Base-by-base conservation (phyloP, 2,329 filamentous ascomycete genomes). In the Chalara sp. region DNA sequence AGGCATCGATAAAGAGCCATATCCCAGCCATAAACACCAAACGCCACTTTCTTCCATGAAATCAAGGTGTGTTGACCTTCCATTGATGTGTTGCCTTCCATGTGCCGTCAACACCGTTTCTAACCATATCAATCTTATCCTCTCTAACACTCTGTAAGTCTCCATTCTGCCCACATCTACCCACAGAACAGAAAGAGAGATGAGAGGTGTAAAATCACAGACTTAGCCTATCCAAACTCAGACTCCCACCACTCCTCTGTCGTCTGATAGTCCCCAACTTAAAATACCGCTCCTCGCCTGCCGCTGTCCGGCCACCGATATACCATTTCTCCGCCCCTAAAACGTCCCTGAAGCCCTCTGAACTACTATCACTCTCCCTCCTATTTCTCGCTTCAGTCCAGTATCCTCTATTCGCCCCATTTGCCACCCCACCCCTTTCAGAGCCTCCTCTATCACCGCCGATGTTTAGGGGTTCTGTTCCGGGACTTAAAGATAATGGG, bases 281-380 rank as follows among this genome's bases (percentile, higher is more conserved):
- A 68, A 90, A 91, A 70, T 89, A 90, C 62, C 80, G 80, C 65
- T 91, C 87, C 62, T 91, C 87, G n/a, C 87, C 87, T 1, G 71
- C 76, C 1, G 86, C 85, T 31, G 86, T 90, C 63, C 85, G 73
- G 6, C 87, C 87, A 28, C 87, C 87, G 49, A 91, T 87, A 62
- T 90, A 91, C 84, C 86, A 89, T 69, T 87, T 89, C 57, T 91
- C 87, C 1, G 80, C 78, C 2, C 84, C 85, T 46, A 82, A 68
- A 35, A 83, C 83, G 54, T 90, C 86, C 48, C 85, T 74, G 66
- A 90, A 90, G 1, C 86, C 87, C 62, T 90, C 87, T 48, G 78
- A 83, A 56, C 80, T 86, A 67, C 83, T 88, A 59, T 90, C 86
- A 58, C 84, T 89, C 30, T 86, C 87, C 50, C 87, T 54, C 44